Conservation (phyloP, 2,329 filamentous ascomycete species). For the Chalara sp. region DNA sequence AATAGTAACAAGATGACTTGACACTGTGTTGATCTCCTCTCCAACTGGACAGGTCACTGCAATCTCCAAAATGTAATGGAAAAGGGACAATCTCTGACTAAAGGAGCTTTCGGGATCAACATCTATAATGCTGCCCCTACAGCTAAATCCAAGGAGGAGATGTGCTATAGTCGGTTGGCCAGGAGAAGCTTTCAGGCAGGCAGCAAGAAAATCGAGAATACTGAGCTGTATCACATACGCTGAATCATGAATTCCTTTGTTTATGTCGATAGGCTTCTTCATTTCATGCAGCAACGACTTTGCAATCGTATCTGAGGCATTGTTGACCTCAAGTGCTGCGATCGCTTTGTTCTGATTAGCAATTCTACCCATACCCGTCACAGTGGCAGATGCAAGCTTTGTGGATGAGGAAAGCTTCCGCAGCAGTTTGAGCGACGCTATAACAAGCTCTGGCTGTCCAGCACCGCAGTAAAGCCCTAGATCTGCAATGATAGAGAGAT, state of each 20-base stretch:
- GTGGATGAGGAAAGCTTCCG: constrained; percentile 81
- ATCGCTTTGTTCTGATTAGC: constrained; percentile 73
- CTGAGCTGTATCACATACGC: constrained; percentile 77
- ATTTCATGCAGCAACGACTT: constrained; percentile 66
- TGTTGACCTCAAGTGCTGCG: constrained; percentile 64
- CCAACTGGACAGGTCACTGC: constrained; percentile 59
- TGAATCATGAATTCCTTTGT: constrained; percentile 60
- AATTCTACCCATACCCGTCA: constrained; percentile 14
- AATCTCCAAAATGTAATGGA: constrained; percentile 75
- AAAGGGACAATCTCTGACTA: constrained; percentile 64
- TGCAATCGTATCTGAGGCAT: constrained; percentile 74
- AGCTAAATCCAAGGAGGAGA: constrained; percentile 80
- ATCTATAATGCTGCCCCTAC: constrained; percentile 62
- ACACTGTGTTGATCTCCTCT: constrained; percentile 45
- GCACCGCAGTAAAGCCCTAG: constrained; percentile 83
- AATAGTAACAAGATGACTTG: constrained; percentile 62
- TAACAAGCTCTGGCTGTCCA: constrained; percentile 71
- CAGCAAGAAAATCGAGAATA: constrained; percentile 79
- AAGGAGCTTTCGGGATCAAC: constrained; percentile 66
- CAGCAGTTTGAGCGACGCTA: constrained; percentile 74
- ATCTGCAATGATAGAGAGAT: constrained; percentile 72
- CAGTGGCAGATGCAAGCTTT: constrained; percentile 36
- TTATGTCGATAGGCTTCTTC: constrained; percentile 62
- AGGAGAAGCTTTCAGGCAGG: constrained; percentile 68
- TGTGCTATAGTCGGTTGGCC: constrained; percentile 84